Evolutionary conservation across 495 filamentous ascomycete genomes (phyloP).

Genomic region (Aspergillus steynii): DNA sequence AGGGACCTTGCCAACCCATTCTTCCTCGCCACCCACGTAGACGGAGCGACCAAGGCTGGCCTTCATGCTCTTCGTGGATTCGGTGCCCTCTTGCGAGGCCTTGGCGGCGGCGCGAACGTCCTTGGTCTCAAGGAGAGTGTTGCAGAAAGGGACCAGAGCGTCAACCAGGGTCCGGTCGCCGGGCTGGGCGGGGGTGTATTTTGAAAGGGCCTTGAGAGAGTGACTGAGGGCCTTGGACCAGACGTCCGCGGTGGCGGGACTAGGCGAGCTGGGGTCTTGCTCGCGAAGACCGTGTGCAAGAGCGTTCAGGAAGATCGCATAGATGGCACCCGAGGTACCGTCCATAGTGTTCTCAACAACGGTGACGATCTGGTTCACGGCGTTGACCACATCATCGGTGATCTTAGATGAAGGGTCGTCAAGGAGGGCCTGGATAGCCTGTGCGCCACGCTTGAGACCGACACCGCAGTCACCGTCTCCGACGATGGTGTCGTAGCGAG

Average conservation of each 20-base stretch:
- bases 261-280: constrained; percentile 48
- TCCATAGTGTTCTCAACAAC: constrained; percentile 92
- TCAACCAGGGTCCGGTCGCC: constrained; percentile 93
- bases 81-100: constrained; percentile 73
- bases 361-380: constrained; percentile 73
- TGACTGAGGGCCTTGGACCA: constrained; percentile 76
- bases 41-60: constrained; percentile 85
- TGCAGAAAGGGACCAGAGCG: constrained; percentile 83
- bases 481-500: constrained; percentile 86
- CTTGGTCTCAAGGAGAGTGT: constrained; percentile 60
- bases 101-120: constrained; percentile 70
- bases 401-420: constrained; percentile 47
- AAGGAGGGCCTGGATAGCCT: constrained; percentile 74
- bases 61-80: constrained; percentile 86
- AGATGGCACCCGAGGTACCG: constrained; percentile 91
- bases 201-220: constrained; percentile 68
- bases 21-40: constrained; percentile 84
- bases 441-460: constrained; percentile 85
- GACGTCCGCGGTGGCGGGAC: constrained; percentile 51
- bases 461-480: constrained; percentile 96
- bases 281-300: constrained; percentile 73
- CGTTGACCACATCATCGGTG: constrained; percentile 67
- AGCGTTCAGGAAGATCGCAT: constrained; percentile 94
- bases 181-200: constrained; percentile 85
- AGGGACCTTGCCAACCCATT: constrained; percentile 72